These are phyloP conservation scores for Plasmodium knowlesi DNA, from an alignment of 169 alveolate genomes.

Conservation along the genomic window DNA sequence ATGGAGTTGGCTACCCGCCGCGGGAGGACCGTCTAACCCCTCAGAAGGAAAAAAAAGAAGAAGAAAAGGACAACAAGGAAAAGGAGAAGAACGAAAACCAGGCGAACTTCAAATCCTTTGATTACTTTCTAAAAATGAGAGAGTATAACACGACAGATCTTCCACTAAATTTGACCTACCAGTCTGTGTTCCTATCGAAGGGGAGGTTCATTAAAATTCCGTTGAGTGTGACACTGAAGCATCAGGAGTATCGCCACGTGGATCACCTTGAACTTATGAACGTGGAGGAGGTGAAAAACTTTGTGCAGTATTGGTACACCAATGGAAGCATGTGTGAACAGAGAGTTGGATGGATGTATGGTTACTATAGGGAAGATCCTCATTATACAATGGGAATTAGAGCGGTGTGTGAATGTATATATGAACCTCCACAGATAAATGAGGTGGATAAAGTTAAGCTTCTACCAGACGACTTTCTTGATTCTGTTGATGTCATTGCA, in stretches of 20 bases:
- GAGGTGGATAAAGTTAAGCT: conserved; percentile 79
- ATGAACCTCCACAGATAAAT: conserved; percentile 96
- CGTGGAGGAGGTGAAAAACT: conserved; percentile 92
- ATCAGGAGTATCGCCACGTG: conserved; percentile 97
- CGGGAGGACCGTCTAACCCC: background rate
- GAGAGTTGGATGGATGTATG: conserved; percentile 97
- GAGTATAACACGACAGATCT: conserved; percentile 84
- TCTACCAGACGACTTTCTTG: conserved; percentile 81
- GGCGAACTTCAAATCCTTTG: conserved; percentile 88
- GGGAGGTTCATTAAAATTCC: conserved; percentile 88
- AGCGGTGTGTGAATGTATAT: conserved; percentile 97
- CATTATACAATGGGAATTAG: conserved; percentile 97
- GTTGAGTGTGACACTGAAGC: conserved; percentile 94
- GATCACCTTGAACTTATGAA: conserved; percentile 98
- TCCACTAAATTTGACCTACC: conserved; percentile 76
- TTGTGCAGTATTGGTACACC: conserved; percentile 94
- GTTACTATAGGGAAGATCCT: conserved; percentile 97
- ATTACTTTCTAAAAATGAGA: conserved; percentile 84
- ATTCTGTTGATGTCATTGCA: conserved; percentile 93
- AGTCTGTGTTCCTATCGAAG: conserved; percentile 16
- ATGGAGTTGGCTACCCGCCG: background rate
- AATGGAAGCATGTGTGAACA: conserved; percentile 91
- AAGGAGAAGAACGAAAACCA: conserved; percentile 3
- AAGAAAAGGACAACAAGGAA: background rate
- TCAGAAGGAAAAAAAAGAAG: background rate